A percentile compares a stretch with the other conserved stretches of the same genome.
Conservation (phyloP, 2,329 filamentous ascomycete genomes). For the Colletotrichum viniferum region DNA sequence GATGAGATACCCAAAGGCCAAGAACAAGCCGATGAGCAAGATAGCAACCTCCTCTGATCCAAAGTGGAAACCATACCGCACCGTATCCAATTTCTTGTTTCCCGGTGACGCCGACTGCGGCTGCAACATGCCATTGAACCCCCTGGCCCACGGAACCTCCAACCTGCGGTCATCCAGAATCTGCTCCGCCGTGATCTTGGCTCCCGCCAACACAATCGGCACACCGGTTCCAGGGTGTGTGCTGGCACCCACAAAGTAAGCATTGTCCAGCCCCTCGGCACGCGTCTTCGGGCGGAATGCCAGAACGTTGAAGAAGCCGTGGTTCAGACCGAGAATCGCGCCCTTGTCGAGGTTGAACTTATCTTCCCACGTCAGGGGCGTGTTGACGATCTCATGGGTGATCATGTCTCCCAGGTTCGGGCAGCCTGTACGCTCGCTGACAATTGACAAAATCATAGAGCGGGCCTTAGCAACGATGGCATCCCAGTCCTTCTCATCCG, state of each 20-base stretch:
- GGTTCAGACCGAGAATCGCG: conserved; percentile 73
- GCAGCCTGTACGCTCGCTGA: conserved; percentile 64
- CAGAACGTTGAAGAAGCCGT: conserved; percentile 77
- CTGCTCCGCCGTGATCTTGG: conserved; percentile 60
- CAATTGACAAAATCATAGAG: conserved; percentile 62
- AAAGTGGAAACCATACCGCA: conserved; percentile 17
- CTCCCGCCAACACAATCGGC: conserved; percentile 73
- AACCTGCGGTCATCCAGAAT: conserved; percentile 39
- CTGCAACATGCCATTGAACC: conserved; percentile 5
- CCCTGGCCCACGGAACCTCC: conserved; percentile 31
- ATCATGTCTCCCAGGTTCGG: conserved; percentile 52
- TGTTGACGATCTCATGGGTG: conserved; percentile 67
- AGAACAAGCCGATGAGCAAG: not conserved
- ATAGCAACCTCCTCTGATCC: conserved; percentile 21
- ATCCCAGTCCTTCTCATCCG: conserved; percentile 61
- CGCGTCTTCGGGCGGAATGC: conserved; percentile 67
- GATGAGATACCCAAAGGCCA: not conserved
- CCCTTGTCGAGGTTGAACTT: conserved; percentile 78
- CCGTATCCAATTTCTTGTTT: conserved; percentile 7
- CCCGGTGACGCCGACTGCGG: not conserved
- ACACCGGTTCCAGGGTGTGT: conserved; percentile 80
- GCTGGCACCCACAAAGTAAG: conserved; percentile 77
- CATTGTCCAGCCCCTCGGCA: conserved; percentile 49
- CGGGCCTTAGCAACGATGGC: conserved; percentile 64
- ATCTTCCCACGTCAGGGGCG: conserved; percentile 66